Conservation (phyloP, 2,329 filamentous ascomycete species). For the Fusarium ambrosium region DNA sequence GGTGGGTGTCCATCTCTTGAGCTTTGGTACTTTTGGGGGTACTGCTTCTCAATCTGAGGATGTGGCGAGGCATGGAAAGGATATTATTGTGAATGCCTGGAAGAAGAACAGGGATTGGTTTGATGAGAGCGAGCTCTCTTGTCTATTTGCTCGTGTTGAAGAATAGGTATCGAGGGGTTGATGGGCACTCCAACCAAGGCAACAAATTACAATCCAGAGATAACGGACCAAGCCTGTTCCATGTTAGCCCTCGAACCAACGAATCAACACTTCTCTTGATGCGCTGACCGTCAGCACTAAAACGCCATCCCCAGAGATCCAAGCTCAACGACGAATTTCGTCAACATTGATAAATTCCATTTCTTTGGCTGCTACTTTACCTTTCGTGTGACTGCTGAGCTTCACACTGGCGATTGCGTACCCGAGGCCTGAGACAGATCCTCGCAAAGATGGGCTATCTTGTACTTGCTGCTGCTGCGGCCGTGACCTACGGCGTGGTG, state of each 20-base stretch:
- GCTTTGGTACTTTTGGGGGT: conserved; percentile 4
- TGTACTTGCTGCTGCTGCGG: background rate
- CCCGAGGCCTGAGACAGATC: background rate
- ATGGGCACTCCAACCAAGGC: background rate
- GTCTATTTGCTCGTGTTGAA: background rate
- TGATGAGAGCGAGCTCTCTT: conserved; percentile 2
- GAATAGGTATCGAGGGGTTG: background rate
- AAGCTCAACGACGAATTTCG: background rate
- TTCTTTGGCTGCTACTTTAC: background rate
- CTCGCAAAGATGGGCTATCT: background rate
- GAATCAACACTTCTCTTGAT: background rate
- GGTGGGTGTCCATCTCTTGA: conserved; percentile 18
- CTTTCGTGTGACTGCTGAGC: background rate
- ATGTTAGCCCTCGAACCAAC: background rate
- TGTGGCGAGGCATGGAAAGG: conserved; percentile 1
- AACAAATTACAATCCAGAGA: background rate
- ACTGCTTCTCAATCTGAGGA: background rate
- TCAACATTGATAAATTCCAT: background rate
- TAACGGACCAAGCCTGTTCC: background rate
- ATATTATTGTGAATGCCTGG: conserved; percentile 9
- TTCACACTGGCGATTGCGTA: background rate
- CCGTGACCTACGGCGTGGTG: conserved; percentile 5
- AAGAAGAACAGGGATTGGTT: conserved; percentile 9
- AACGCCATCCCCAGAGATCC: background rate
- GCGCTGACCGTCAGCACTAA: background rate